Conservation (phyloP, 345 rosid genomes). For the Pugionium dolabratum region DNA sequence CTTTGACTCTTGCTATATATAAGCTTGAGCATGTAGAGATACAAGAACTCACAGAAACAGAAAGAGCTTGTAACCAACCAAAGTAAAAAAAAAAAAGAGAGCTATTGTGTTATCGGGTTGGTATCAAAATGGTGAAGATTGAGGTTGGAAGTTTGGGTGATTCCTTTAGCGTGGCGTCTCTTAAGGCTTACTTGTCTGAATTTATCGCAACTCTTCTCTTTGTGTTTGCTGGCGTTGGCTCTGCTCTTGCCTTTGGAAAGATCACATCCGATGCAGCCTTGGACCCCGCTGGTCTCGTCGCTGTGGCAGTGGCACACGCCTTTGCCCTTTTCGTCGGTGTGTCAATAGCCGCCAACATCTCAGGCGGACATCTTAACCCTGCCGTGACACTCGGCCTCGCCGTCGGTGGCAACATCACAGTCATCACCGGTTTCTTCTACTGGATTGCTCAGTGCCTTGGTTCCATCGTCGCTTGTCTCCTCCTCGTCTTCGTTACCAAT, state of each 20-base stretch:
- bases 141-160: constrained; percentile 72
- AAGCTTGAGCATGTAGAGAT: too few species aligned
- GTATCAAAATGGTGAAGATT: constrained; percentile 65
- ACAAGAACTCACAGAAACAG: background rate
- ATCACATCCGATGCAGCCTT: constrained; percentile 67
- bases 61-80: constrained; percentile 8
- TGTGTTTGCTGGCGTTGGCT: constrained; percentile 91
- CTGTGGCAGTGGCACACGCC: constrained; percentile 81
- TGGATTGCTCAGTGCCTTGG: constrained; percentile 89
- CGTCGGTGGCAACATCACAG: constrained; percentile 76
- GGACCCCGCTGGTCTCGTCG: constrained; percentile 81
- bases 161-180: constrained; percentile 62
- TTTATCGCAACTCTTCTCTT: constrained; percentile 91
- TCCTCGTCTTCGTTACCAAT: constrained; percentile 64
- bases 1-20: too few species aligned
- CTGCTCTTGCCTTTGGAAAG: constrained; percentile 82
- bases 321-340: constrained; percentile 81
- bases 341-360: constrained; percentile 77
- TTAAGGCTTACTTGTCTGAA: constrained; percentile 72
- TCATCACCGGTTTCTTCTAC: constrained; percentile 75
- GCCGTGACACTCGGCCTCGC: constrained; percentile 89
- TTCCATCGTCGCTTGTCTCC: constrained; percentile 79
- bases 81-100: background rate
- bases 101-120: background rate
- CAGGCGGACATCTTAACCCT: constrained; percentile 88